Base-by-base conservation (phyloP, 176 grass and related monocot genomes). In the Paspalum vaginatum region DNA sequence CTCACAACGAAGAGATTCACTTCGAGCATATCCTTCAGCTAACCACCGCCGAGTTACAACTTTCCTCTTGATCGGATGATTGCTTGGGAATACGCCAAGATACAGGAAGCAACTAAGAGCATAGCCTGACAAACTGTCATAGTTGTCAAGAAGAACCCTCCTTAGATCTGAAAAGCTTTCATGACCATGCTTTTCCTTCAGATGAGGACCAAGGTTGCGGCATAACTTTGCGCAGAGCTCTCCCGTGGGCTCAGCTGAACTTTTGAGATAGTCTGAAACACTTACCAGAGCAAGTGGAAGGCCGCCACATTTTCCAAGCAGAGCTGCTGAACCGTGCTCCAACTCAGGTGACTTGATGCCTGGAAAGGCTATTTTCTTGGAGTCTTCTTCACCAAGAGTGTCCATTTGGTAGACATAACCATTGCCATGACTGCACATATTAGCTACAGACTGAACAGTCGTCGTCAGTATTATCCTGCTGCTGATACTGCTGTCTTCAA, bases 381-480 rank as follows among this genome's bases (percentile, higher is more conserved):
- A 86, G 68, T 86, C 60, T 0, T 79, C 69, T 58, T 80, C 42
- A 24, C 60, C 49, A 58, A 86, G 77, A 7, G 68, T 57, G 12
- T 74, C 52, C 76, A 86, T 37, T n/a, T 66, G 76, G 77, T 74
- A 80, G 6, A 86, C 76, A 41, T 67, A 86, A 14, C 84, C 77
- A 48, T 66, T 74, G 24, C 26, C 84, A 58, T 86, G 41, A 41
- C 76, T 86, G 68, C 68, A 86, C 20, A 0, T 20, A 17, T 80
- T 80, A 20, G 84, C 84, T 1, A 74, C 47, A 5, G 8, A 12
- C 11, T 75, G 78, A 69, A 53, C 61, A 6, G 20, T 38, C 9
- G 78, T 87, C 11, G 85, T 87, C n/a, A 87, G 6, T 32, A 87
- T 74, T 26, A 87, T 81, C 16, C 85, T 81, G 53, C 71, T 76